phyloP scores from a whole-genome alignment of 257 asterid species.

The Nicotiana tabacum region DNA sequence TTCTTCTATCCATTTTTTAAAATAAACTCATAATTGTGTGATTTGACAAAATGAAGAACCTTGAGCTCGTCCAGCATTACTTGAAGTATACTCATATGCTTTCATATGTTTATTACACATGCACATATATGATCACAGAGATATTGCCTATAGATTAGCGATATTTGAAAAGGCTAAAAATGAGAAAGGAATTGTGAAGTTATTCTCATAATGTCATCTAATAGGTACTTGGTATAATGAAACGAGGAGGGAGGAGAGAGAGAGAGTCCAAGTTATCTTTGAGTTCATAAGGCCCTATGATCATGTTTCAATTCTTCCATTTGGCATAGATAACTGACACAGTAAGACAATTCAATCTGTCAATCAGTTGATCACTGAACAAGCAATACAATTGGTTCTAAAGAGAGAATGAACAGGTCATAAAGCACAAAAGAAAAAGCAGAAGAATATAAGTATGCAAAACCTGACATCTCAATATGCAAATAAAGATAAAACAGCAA shows the following conservation, averaged over 20 bases:
- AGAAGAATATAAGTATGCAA: background rate
- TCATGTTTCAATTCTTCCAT: background rate
- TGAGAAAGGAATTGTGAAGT: background rate
- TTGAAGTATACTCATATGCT: background rate
- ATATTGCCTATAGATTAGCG: background rate
- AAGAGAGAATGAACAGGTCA: background rate
- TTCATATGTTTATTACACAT: background rate
- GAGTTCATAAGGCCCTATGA: background rate
- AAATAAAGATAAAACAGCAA: slow-evolving; percentile 1
- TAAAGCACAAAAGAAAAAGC: background rate
- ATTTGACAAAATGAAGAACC: background rate
- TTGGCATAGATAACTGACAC: background rate
- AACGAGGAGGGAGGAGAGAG: background rate
- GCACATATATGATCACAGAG: background rate
- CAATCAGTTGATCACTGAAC: background rate
- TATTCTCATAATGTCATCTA: background rate
- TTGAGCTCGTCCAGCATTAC: background rate
- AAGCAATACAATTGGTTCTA: background rate
- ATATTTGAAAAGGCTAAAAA: background rate
- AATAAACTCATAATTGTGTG: background rate
- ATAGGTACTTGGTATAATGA: background rate
- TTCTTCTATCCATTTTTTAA: background rate
- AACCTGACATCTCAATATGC: background rate
- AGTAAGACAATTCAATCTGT: background rate
- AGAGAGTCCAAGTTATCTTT: background rate